Conservation (phyloP, 2,329 filamentous ascomycete genomes). For the Elsinoe fawcettii region DNA sequence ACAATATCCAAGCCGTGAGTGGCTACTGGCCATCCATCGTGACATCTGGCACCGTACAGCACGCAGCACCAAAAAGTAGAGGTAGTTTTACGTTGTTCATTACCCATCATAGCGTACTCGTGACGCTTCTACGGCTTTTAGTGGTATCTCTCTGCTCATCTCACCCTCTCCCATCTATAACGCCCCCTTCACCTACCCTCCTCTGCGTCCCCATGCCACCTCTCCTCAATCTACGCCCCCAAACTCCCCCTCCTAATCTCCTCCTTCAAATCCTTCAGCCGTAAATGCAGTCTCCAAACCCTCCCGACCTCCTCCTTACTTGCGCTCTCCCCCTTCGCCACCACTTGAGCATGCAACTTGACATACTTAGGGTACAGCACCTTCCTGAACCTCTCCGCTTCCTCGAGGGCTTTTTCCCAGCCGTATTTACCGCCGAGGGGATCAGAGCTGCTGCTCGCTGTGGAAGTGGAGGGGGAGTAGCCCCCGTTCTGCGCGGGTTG, state of each 20-base stretch:
- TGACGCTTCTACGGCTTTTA: not conserved
- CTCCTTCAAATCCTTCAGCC: slow-evolving; percentile 49
- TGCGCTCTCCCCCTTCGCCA: slow-evolving; percentile 31
- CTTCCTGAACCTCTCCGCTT: slow-evolving; percentile 46
- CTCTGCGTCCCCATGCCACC: not conserved
- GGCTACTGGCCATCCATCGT: not conserved
- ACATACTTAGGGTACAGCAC: slow-evolving; percentile 52
- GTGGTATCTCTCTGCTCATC: too few relatives aligned
- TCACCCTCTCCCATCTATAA: not conserved
- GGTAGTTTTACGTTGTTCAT: not conserved
- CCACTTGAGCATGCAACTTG: slow-evolving; percentile 44
- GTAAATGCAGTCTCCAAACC: slow-evolving; percentile 47
- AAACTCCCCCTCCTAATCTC: slow-evolving; percentile 41
- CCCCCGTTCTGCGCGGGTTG: slow-evolving; percentile 14
- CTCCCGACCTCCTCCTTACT: slow-evolving; percentile 42
- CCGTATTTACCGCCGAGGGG: slow-evolving; percentile 18
- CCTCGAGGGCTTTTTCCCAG: slow-evolving; percentile 30
- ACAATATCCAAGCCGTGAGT: too few relatives aligned
- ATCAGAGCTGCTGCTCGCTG: slow-evolving; percentile 23
- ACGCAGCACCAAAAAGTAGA: not conserved
- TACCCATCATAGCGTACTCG: not conserved
- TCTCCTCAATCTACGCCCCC: slow-evolving; percentile 1
- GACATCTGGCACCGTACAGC: not conserved
- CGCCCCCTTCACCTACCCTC: not conserved
- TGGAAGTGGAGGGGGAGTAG: slow-evolving; percentile 22